Percentiles rank a stretch among this genome's conserved stretches.
Evolutionary conservation across 139 green algal species (phyloP).

Genomic region (Zygnema cylindricum): DNA sequence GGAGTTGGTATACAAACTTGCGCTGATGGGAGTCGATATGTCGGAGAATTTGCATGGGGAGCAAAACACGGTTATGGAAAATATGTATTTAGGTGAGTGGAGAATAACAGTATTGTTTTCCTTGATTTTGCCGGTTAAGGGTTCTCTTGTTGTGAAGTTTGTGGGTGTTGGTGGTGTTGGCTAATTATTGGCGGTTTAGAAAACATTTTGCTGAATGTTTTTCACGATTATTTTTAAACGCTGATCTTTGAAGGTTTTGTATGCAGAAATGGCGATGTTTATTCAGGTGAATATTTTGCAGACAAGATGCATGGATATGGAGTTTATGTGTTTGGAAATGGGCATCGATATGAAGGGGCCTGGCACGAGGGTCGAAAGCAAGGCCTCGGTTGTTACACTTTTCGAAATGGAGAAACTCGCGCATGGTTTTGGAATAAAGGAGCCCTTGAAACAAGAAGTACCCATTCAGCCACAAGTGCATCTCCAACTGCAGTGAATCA

Average conservation of each 20-base stretch:
- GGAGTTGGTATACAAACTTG: conserved; percentile 56
- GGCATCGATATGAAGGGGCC: conserved; percentile 56
- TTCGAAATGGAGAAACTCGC: conserved; percentile 53
- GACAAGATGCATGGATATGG: conserved; percentile 59
- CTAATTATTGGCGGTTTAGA: background rate
- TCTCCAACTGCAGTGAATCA: conserved; percentile 52
- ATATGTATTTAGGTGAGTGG: conserved; percentile 57
- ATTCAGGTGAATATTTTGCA: conserved; percentile 50
- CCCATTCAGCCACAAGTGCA: conserved; percentile 23
- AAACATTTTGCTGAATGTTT: background rate
- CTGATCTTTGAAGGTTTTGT: conserved; percentile 19
- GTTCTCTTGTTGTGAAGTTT: conserved; percentile 10
- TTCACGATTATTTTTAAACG: background rate
- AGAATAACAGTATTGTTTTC: conserved; percentile 5
- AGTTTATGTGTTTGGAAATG: conserved; percentile 48
- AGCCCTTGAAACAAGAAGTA: conserved; percentile 51
- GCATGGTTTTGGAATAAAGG: conserved; percentile 52
- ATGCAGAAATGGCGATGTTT: conserved; percentile 55
- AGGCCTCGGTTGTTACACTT: conserved; percentile 55
- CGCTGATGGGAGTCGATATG: conserved; percentile 56
- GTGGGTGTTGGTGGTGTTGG: too few relatives aligned
- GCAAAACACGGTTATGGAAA: conserved; percentile 59
- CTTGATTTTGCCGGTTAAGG: background rate
- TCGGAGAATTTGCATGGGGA: conserved; percentile 58
- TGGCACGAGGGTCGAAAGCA: conserved; percentile 61